Evolutionary conservation across 2,329 filamentous ascomycete genomes (phyloP).

Genomic region (Pezicula neosporulosa): DNA sequence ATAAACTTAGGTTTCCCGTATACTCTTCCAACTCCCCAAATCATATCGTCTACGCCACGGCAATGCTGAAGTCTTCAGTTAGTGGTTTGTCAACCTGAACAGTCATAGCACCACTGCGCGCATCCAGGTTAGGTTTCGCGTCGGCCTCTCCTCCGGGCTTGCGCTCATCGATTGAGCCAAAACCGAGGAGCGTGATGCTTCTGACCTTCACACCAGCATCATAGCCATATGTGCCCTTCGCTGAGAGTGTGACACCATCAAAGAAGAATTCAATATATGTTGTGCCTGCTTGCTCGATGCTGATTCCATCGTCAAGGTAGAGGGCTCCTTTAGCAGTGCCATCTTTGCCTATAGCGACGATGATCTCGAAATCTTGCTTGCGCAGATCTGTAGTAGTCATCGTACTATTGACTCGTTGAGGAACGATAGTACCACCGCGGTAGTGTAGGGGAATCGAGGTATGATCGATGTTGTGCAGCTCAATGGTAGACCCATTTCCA

Average conservation of each 20-base stretch:
- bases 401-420: slow-evolving; percentile 49
- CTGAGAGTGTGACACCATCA: slow-evolving; percentile 44
- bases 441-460: slow-evolving; percentile 64
- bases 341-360: slow-evolving; percentile 61
- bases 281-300: slow-evolving; percentile 53
- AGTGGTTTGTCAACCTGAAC: slow-evolving; percentile 11
- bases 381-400: slow-evolving; percentile 64
- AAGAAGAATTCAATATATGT: slow-evolving; percentile 60
- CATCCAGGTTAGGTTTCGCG: slow-evolving; percentile 1
- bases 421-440: slow-evolving; percentile 62
- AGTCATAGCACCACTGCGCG: slow-evolving; percentile 5
- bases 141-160: slow-evolving; percentile 5
- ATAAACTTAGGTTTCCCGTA: no score
- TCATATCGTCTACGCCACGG: background rate
- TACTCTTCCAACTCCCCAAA: no score
- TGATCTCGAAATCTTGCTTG: slow-evolving; percentile 64
- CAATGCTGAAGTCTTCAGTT: slow-evolving; percentile 9
- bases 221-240: slow-evolving; percentile 53
- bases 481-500: slow-evolving; percentile 37
- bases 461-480: slow-evolving; percentile 34
- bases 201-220: slow-evolving; percentile 38
- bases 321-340: slow-evolving; percentile 64
- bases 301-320: slow-evolving; percentile 77
- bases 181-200: slow-evolving; percentile 48
- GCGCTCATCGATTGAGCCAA: slow-evolving; percentile 5